A percentile compares a stretch with the other conserved stretches of the same genome.
phyloP scores from a whole-genome alignment of 2,329 filamentous ascomycete species.

The Daldinia eschscholtzii region DNA sequence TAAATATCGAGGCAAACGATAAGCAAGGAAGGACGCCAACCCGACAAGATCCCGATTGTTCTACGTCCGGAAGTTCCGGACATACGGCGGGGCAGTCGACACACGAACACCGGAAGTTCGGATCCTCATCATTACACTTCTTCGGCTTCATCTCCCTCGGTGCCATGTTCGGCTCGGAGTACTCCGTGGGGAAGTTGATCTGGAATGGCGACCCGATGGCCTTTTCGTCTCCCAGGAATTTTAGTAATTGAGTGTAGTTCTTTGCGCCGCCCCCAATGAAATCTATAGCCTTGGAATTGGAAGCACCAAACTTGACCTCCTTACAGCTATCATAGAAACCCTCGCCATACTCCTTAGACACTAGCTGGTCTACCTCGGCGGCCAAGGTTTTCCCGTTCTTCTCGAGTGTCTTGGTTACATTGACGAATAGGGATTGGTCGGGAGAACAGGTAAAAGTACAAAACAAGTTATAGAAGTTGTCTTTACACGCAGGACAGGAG shows the following conservation, averaged over 20 bases:
- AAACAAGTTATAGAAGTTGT: slow-evolving; percentile 98
- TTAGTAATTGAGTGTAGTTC: slow-evolving; percentile 87
- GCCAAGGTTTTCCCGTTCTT: slow-evolving; percentile 73
- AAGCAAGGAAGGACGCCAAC: slow-evolving; percentile 92
- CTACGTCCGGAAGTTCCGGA: slow-evolving; percentile 82
- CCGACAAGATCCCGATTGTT: slow-evolving; percentile 76
- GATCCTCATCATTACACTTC: slow-evolving; percentile 90
- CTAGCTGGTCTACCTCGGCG: slow-evolving; percentile 89
- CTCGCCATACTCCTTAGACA: slow-evolving; percentile 84
- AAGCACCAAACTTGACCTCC: slow-evolving; percentile 97
- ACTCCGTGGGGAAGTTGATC: slow-evolving; percentile 85
- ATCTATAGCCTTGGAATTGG: slow-evolving; percentile 93
- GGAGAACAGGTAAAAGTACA: slow-evolving; percentile 99
- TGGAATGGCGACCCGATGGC: slow-evolving; percentile 94
- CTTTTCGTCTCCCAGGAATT: slow-evolving; percentile 94
- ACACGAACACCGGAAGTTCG: slow-evolving; percentile 89
- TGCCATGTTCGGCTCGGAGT: slow-evolving; percentile 76
- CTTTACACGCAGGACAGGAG: slow-evolving; percentile 95
- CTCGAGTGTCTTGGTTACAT: slow-evolving; percentile 80
- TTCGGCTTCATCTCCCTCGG: slow-evolving; percentile 79
- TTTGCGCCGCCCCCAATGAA: slow-evolving; percentile 96
- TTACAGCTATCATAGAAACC: slow-evolving; percentile 98
- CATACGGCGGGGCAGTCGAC: slow-evolving; percentile 92
- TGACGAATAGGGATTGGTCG: slow-evolving; percentile 94
- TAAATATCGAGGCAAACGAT: slow-evolving; percentile 90